Percentiles rank a stretch among this genome's conserved stretches.
These are phyloP conservation scores for Kandelia obovata DNA, from an alignment of 345 rosid genomes.

Conservation along the genomic window DNA sequence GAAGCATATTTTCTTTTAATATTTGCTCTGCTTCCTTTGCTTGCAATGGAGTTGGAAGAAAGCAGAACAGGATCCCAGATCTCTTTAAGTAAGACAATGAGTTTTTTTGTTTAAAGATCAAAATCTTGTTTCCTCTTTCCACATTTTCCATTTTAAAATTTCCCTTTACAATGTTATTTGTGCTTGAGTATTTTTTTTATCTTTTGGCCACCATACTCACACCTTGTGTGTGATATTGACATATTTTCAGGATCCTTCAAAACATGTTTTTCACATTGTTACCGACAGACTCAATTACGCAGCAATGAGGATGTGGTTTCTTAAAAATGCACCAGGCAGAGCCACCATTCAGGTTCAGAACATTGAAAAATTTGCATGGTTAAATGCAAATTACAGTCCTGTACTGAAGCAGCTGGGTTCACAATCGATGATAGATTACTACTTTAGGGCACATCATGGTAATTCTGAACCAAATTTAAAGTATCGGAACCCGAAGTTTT, in stretches of 20 bases:
- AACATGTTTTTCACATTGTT: conserved; percentile 91
- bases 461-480: conserved; percentile 77
- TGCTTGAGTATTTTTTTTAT: not conserved
- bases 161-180: not conserved
- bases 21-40: not conserved
- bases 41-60: conserved; percentile 4
- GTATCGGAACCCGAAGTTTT: conserved; percentile 90
- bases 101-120: not conserved
- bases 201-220: not conserved
- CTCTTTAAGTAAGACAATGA: not conserved
- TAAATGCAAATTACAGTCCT: conserved; percentile 95
- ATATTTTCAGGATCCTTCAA: conserved; percentile 68
- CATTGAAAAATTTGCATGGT: conserved; percentile 86
- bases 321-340: conserved; percentile 71
- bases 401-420: conserved; percentile 91
- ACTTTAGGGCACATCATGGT: conserved; percentile 73
- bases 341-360: conserved; percentile 88
- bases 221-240: conserved; percentile 21
- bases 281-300: conserved; percentile 93
- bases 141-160: not conserved
- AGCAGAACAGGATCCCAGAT: not conserved
- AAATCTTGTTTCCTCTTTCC: not conserved
- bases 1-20: conserved; percentile 5
- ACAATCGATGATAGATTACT: conserved; percentile 83
- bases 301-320: conserved; percentile 99